Evolutionary conservation across 2,329 filamentous ascomycete species (phyloP), one percentile per base, ranked within the genome.

Genomic region (Fusarium proliferatum): DNA sequence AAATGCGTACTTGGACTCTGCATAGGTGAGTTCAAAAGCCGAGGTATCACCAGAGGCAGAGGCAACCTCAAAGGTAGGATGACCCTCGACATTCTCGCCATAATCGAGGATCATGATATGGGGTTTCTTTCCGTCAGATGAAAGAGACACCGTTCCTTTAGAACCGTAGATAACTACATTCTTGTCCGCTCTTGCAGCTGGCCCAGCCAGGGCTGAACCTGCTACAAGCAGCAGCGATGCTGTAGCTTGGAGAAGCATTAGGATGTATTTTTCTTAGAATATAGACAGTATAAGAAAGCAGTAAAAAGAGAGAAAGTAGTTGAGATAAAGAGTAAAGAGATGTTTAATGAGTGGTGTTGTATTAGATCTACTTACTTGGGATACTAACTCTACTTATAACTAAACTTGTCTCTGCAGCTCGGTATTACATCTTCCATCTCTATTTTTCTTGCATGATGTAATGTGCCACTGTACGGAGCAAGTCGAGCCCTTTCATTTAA

Each of bases 291-390:
- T 28, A 28, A 28, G 26, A 28, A 28, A 28, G 2, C 6, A 5
- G 6, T 3, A 23, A 11, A 42, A 42, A 8, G 7, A 41, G 9
- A 4, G 23, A 19, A 23, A 2, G 7, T 23, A 23, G 10, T 33
- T 17, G 10, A 33, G 28, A n/a, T 3, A 4, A 0, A 0, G 4
- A 16, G 19, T 0, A 28, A 19, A 19, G 11, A 1, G 19, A 11
- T 33, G 2, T 4, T 17, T 23, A 1, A 33, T 5, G 11, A 34
- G 0, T 34, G n/a, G 5, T 34, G n/a, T 2, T 34, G 8, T 13
- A 19, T 15, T 5, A 3, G 8, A 51, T 23, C 11, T 51, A 9
- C 2, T 4, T 7, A 7, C 0, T 3, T 4, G 5, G 2, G 26
- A 34, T 5, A 10, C 3, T 19, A 6, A 13, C 21, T 10, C 2